These are phyloP conservation scores for Glebionis coronaria DNA, from an alignment of 129 eudicot genomes.

Conservation along the genomic window DNA sequence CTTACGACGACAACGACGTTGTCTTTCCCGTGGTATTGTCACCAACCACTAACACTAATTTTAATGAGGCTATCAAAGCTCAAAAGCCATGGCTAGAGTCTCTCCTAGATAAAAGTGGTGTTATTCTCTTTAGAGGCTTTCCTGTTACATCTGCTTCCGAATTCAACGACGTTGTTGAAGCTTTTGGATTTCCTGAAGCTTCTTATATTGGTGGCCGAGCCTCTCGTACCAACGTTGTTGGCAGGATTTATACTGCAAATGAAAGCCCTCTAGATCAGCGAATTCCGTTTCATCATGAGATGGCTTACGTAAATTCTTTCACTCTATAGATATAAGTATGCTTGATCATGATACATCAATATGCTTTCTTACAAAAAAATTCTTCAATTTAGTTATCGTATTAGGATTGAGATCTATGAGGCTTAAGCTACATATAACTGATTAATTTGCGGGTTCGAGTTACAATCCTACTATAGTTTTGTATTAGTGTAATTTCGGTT, in stretches of 20 bases:
- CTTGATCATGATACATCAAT: too few relatives aligned
- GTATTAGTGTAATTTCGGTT: too few relatives aligned
- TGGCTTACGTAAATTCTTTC: conserved; percentile 37
- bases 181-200: conserved; percentile 17
- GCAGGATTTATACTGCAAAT: background rate
- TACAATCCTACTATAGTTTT: too few relatives aligned
- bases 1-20: too few relatives aligned
- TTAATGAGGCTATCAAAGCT: conserved; percentile 34
- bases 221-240: conserved; percentile 9
- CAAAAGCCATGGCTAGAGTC: conserved; percentile 56
- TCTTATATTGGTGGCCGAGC: conserved; percentile 15
- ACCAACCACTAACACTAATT: conserved; percentile 17
- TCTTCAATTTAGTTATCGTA: too few relatives aligned
- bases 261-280: background rate
- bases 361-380: too few relatives aligned
- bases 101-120: conserved; percentile 50
- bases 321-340: background rate
- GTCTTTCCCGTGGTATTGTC: conserved; percentile 40
- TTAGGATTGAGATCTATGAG: too few relatives aligned
- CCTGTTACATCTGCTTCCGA: conserved; percentile 17
- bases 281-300: conserved; percentile 16
- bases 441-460: too few relatives aligned
- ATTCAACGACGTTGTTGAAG: conserved; percentile 13
- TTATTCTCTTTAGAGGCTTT: conserved; percentile 64
- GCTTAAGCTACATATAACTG: too few relatives aligned